Base-by-base conservation (phyloP, 169 alveolate genomes). In the Plasmodium falciparum region DNA sequence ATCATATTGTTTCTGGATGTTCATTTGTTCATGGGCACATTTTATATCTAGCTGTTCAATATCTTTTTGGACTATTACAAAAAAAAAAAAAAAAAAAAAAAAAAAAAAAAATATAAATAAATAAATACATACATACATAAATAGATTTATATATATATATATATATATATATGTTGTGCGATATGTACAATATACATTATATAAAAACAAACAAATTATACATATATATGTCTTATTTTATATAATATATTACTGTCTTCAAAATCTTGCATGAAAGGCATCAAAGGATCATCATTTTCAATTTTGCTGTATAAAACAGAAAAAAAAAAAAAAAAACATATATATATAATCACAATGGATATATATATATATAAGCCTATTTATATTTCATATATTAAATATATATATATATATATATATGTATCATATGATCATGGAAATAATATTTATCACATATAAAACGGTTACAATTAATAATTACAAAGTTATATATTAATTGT, bases 11-110 rank as follows among this genome's bases (percentile, higher is more conserved):
- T 96, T 94, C 93, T 96, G 98, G 12, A 96, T 75, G 29, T 73
- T 89, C 96, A 96, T 96, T 85, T 96, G 98, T 70, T 96, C 95
- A 80, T 89, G 94, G 29, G 98, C 98, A 67, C 98, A 96, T 62
- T 96, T 96, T 80, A 94, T 97, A 39, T 96, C 98, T 26, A 96
- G 83, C 49, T 94, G 88, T 49, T 91, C 93, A 56, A 95, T 89
- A 56, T 78, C 93, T 88, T 93, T 91, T 90, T 95, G 97, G 62
- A 95, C 96, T 94, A 72, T 12, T 5, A 13, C 20, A 13, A 7
- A 3, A 54, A 17, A 3, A 54, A 59, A 45, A 45, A 8, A 7
- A 50, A 22, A 0, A 45, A 74, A 33, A 39, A n/a, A n/a, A n/a
- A n/a, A n/a, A n/a, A n/a, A n/a, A n/a, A n/a, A n/a, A n/a, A n/a